Evolutionary conservation across 148 eudicot species (phyloP).

Genomic region (Chenopodium album): DNA sequence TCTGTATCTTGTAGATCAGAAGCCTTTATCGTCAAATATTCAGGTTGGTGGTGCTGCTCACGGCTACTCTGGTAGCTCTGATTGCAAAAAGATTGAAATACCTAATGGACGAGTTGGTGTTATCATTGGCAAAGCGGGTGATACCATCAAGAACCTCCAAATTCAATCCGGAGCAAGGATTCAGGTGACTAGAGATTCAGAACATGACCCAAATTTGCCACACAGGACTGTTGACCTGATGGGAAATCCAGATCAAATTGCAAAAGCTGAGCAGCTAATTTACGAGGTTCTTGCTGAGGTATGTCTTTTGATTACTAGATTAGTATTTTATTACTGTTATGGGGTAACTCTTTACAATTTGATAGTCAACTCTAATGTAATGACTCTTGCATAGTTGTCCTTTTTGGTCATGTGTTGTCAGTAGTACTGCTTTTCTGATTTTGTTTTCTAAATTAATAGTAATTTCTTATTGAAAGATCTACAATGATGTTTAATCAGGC

Average conservation of each 20-base stretch:
- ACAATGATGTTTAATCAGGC: constrained; percentile 48
- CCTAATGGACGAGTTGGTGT: constrained; percentile 97
- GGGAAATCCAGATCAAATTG: constrained; percentile 80
- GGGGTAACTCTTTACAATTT: background rate
- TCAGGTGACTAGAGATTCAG: constrained; percentile 89
- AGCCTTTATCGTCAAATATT: constrained; percentile 39
- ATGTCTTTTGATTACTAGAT: constrained; percentile 1
- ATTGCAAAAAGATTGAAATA: constrained; percentile 74
- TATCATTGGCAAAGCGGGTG: constrained; percentile 93
- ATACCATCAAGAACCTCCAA: constrained; percentile 90
- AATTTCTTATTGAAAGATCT: background rate
- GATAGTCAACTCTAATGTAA: background rate
- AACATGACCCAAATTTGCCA: constrained; percentile 64
- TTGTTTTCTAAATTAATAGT: background rate
- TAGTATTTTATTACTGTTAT: too few relatives aligned
- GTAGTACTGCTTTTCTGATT: background rate
- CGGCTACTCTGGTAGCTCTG: constrained; percentile 52
- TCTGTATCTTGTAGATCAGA: constrained; percentile 48
- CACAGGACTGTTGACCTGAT: constrained; percentile 72
- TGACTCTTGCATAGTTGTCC: background rate
- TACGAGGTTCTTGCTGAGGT: constrained; percentile 88
- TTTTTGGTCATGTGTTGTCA: background rate
- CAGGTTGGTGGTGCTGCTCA: constrained; percentile 40
- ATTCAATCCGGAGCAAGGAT: constrained; percentile 92
- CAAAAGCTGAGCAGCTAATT: constrained; percentile 80